Percentiles rank a stretch among this genome's conserved stretches.
These are phyloP conservation scores for Wickerhamiella sergipiensis DNA, from an alignment of 805 yeast species.

Conservation along the genomic window DNA sequence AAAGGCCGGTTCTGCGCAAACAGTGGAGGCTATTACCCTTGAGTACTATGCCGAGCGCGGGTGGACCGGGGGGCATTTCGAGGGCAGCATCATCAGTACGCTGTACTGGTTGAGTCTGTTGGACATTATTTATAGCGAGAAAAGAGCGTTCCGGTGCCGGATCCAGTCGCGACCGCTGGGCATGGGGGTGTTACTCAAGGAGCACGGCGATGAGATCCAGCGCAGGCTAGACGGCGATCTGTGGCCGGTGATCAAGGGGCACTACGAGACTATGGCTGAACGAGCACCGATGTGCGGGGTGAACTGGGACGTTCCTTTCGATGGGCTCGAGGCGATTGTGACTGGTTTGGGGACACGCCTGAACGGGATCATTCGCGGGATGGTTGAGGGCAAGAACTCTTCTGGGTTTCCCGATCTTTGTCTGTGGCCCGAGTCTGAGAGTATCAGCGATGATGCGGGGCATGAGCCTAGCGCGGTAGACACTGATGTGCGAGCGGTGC, in stretches of 20 bases:
- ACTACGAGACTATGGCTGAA: neutral
- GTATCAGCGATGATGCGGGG: too few species aligned
- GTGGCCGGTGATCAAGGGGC: neutral
- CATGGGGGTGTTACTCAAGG: conserved; percentile 17
- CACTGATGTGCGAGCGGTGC: too few species aligned
- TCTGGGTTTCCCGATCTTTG: conserved; percentile 28
- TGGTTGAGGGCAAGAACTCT: conserved; percentile 12
- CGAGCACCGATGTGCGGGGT: conserved; percentile 21
- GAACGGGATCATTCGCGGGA: conserved; percentile 6
- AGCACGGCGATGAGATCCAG: conserved; percentile 14
- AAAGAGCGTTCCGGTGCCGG: conserved; percentile 21
- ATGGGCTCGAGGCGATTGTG: conserved; percentile 5
- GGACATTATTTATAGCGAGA: conserved; percentile 23
- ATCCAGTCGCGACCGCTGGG: conserved; percentile 24
- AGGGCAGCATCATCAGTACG: conserved; percentile 22
- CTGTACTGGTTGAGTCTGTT: conserved; percentile 19
- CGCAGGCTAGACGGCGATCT: conserved; percentile 15
- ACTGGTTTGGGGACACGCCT: conserved; percentile 8
- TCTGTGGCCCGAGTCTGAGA: conserved; percentile 19
- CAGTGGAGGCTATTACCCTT: conserved; percentile 26
- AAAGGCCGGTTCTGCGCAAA: conserved; percentile 5
- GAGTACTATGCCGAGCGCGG: conserved; percentile 19
- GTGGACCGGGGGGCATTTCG: conserved; percentile 26
- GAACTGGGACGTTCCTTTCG: conserved; percentile 19
- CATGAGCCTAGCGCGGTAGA: too few species aligned